Conservation (phyloP, 345 rosid species). For the Eucalyptus brandiana region DNA sequence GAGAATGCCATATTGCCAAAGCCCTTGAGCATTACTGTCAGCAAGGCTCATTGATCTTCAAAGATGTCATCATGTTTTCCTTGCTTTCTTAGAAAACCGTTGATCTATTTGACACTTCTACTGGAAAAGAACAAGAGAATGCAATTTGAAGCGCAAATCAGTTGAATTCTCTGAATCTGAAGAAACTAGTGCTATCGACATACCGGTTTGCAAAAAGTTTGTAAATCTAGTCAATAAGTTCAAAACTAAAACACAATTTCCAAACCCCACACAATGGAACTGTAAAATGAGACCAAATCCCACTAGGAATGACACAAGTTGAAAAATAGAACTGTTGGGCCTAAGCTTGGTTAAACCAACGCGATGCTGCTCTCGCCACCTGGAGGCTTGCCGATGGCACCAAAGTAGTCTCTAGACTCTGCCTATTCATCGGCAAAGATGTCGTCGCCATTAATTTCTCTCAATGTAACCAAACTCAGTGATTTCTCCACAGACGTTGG, state of each 20-base stretch:
- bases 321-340: conserved; percentile 7
- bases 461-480: conserved; percentile 53
- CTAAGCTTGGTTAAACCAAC: conserved; percentile 32
- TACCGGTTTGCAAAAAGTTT: neutral
- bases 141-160: no score
- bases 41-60: no score
- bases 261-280: conserved; percentile 1
- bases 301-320: conserved; percentile 5
- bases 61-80: no score
- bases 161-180: neutral
- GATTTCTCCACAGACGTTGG: conserved; percentile 49
- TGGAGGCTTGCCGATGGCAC: conserved; percentile 91
- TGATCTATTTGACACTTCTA: no score
- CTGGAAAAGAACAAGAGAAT: no score
- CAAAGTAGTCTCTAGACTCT: conserved; percentile 75
- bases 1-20: no score
- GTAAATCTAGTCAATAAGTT: neutral
- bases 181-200: neutral
- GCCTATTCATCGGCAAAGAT: conserved; percentile 83
- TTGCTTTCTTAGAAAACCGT: no score
- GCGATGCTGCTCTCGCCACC: conserved; percentile 95
- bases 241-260: conserved; percentile 1
- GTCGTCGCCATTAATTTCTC: conserved; percentile 72
- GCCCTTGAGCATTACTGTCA: no score
- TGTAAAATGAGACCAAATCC: conserved; percentile 20